A percentile compares a stretch with the other conserved stretches of the same genome.
phyloP scores from a whole-genome alignment of 2,329 filamentous ascomycete species.

The Pseudopyrenochaeta lycopersici region DNA sequence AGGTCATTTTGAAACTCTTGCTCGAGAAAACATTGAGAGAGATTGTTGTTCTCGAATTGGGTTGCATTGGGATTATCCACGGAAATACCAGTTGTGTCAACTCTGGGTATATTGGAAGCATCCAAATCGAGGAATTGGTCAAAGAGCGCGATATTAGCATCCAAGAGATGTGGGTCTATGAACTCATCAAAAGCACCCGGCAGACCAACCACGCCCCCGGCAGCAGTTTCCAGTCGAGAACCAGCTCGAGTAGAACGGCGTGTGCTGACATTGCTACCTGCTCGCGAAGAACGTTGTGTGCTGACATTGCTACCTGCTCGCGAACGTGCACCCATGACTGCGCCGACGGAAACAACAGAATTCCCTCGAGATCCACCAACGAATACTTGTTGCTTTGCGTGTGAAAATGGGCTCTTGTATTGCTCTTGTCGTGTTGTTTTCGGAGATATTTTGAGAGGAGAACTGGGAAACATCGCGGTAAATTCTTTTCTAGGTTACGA shows the following conservation, averaged over 20 bases:
- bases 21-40: background rate
- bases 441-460: constrained; percentile 2
- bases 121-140: constrained; percentile 3
- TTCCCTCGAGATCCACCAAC: background rate
- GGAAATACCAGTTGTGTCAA: background rate
- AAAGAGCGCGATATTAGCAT: background rate
- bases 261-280: background rate
- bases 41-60: background rate
- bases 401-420: background rate
- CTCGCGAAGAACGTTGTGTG: constrained; percentile 2
- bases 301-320: background rate
- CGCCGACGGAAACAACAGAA: background rate
- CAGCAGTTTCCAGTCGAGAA: constrained; percentile 7
- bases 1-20: background rate
- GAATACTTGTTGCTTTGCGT: background rate
- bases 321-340: constrained; percentile 4
- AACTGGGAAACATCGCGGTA: constrained; percentile 8
- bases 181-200: constrained; percentile 5
- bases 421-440: constrained; percentile 3
- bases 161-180: constrained; percentile 2
- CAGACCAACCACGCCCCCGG: constrained; percentile 12
- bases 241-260: constrained; percentile 7
- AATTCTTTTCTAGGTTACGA: constrained; percentile 4
- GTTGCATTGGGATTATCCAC: background rate
- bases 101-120: background rate